Conservation (phyloP, 768 basidiomycete species). For the Pleurotus tuoliensis region DNA sequence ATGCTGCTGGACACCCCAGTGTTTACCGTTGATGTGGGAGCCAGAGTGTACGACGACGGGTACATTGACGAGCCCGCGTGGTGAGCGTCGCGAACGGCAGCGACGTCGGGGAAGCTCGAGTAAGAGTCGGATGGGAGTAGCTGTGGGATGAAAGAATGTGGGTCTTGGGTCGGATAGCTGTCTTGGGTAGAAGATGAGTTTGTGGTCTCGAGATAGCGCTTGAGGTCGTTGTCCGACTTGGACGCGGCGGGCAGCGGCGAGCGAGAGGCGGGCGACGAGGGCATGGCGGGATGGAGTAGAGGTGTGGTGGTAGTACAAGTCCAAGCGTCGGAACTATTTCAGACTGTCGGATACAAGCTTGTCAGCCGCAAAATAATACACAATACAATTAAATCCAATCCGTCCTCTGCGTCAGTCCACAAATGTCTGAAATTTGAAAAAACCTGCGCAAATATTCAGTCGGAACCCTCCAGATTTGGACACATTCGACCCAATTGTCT, state of each 20-base stretch:
- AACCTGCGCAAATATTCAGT: neutral
- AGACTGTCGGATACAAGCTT: neutral
- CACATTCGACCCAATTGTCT: neutral
- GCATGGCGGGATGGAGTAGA: neutral
- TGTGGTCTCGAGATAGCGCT: slow-evolving; percentile 7
- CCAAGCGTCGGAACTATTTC: slow-evolving; percentile 2
- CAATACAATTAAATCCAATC: neutral
- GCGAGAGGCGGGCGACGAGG: neutral
- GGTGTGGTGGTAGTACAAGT: neutral
- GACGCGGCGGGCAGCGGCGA: slow-evolving; percentile 1
- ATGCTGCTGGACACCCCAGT: neutral
- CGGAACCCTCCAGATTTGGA: neutral
- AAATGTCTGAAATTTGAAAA: neutral
- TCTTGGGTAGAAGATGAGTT: neutral
- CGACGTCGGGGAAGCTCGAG: neutral
- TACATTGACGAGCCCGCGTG: neutral
- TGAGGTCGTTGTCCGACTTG: neutral
- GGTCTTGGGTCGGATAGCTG: neutral
- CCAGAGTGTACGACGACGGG: neutral
- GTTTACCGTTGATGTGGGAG: neutral
- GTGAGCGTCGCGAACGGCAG: neutral
- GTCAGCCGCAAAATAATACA: neutral
- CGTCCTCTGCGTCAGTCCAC: no score
- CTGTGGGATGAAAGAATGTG: neutral
- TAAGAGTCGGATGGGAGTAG: neutral